Conservation (phyloP, 2,329 filamentous ascomycete species). For the Calonectria leucothoes region DNA sequence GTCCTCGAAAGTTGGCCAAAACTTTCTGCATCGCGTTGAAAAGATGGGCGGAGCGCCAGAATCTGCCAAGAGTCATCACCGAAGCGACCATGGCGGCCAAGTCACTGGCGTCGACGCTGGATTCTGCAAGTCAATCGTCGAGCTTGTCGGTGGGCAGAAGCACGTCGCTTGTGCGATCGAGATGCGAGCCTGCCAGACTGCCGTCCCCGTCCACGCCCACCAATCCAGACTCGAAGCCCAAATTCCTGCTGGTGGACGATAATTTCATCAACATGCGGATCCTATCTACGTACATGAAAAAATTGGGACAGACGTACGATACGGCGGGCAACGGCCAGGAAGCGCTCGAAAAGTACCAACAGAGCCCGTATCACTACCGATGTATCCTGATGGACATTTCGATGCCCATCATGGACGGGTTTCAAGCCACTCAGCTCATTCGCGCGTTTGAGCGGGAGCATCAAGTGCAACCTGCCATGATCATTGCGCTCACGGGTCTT, state of each 20-base stretch:
- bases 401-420: slow-evolving; percentile 68
- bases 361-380: slow-evolving; percentile 37
- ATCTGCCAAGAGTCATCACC: background rate
- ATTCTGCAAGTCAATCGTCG: background rate
- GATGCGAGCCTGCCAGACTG: background rate
- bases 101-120: background rate
- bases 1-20: slow-evolving; percentile 52
- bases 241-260: slow-evolving; percentile 36
- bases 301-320: slow-evolving; percentile 42
- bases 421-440: slow-evolving; percentile 61
- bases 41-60: slow-evolving; percentile 41
- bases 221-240: background rate
- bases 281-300: slow-evolving; percentile 46
- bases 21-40: slow-evolving; percentile 43
- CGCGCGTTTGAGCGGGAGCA: slow-evolving; percentile 59
- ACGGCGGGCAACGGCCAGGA: slow-evolving; percentile 49
- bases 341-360: slow-evolving; percentile 45
- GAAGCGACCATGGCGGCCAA: background rate
- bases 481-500: slow-evolving; percentile 66
- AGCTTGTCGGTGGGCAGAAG: background rate
- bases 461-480: slow-evolving; percentile 53
- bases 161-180: background rate
- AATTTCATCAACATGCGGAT: slow-evolving; percentile 37
- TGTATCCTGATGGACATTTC: slow-evolving; percentile 61
- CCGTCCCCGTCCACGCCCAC: background rate